Evolutionary conservation across 306 rosid genomes (phyloP).

Genomic region (Pachyrhizus erosus): DNA sequence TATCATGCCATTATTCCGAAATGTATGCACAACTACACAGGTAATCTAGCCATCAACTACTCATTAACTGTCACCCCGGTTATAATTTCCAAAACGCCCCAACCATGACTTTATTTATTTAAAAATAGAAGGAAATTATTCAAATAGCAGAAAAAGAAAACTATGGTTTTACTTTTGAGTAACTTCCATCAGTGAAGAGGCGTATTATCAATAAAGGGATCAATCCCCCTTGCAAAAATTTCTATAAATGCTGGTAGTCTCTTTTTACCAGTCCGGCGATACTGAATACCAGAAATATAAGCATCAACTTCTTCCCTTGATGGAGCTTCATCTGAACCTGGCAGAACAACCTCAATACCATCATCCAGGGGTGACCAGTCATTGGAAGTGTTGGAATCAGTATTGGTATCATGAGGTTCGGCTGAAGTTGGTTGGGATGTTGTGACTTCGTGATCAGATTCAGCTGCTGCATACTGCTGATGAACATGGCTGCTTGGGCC

Average conservation of each 20-base stretch:
- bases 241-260: conserved; percentile 58
- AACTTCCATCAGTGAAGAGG: conserved; percentile 22
- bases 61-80: conserved; percentile 3
- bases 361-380: conserved; percentile 87
- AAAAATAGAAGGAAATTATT: background rate
- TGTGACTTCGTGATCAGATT: conserved; percentile 9
- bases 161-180: conserved; percentile 5
- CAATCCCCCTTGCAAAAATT: conserved; percentile 40
- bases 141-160: background rate
- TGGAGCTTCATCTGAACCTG: conserved; percentile 45
- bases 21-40: background rate
- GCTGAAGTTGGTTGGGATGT: conserved; percentile 36
- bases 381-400: background rate
- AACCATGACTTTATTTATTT: conserved; percentile 25
- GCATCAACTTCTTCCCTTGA: conserved; percentile 56
- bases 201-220: conserved; percentile 16
- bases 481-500: conserved; percentile 44
- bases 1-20: background rate
- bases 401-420: background rate
- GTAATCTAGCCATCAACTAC: conserved; percentile 27
- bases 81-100: background rate
- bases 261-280: conserved; percentile 38
- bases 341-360: conserved; percentile 56
- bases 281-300: conserved; percentile 43
- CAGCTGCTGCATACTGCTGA: conserved; percentile 40